Evolutionary conservation across 2,329 filamentous ascomycete species (phyloP), one percentile per base, ranked within the genome.

Genomic region (Westerdykella sp.): DNA sequence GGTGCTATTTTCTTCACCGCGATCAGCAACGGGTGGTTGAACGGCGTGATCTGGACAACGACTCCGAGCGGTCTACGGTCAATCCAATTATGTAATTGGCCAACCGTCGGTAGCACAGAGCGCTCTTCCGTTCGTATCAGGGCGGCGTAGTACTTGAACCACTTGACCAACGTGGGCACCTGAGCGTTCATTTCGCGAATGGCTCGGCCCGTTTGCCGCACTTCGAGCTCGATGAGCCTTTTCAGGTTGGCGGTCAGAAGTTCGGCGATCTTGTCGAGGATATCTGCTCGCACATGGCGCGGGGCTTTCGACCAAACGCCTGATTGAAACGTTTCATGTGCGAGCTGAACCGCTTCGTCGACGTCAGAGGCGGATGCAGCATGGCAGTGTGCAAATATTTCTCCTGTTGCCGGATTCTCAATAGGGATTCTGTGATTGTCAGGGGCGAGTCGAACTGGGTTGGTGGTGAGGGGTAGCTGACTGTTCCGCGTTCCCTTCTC

Each of bases 121-220:
- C 80, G 75, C 63, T 85, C 80, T 55, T 85, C 80, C 1, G 78
- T 81, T n/a, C 83, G 77, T 25, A 84, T 73, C 1, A 85, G 59
- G 0, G 81, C 73, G 1, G 82, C 81, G 55, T 83, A 87, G 67
- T 87, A 87, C 46, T 77, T 79, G 65, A 87, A 80, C 83, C 83
- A 87, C 35, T 79, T 77, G 1, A 80, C 74, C 0, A 87, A 70
- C 0, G 77, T 79, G 0, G 79, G 78, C 5, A 84, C 77, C 59
- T 87, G 84, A 1, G 83, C 81, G 39, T 74, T 73, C 81, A 87
- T 85, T 60, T 87, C 84, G 21, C 83, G 78, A 22, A 83, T 70
- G 0, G 79, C 78, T 0, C 83, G 78, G 2, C 84, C 84, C 0
- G 83, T 87, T 62, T 87, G 83, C 28, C 63, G 69, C 6, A 84